Base-by-base conservation (phyloP, 2,329 filamentous ascomycete genomes). In the Pestalotiopsis fici region DNA sequence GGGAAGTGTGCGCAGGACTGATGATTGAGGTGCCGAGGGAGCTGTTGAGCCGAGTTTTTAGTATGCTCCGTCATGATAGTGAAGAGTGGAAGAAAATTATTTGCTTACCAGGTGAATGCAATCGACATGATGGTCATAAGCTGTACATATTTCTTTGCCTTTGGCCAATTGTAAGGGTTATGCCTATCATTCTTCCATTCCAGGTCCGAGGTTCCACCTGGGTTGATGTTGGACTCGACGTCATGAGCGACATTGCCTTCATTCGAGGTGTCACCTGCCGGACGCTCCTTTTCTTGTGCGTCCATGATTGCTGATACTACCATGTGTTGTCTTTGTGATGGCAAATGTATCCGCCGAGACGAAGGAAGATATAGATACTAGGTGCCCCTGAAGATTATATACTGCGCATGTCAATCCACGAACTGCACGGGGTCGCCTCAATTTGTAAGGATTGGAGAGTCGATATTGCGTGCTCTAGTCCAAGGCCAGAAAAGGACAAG, bases 21-120 rank as follows among this genome's bases (percentile, higher is more conserved):
- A 87, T 83, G 68, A 88, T 82, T 12, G 88, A 88, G 0, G 83
- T 83, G 1, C 83, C 85, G 25, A 88, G 78, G 1, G 87, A 85
- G 11, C 86, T 88, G 60, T 31, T 35, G 15, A 15, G n/a, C n/a
- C 18, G 43, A n/a, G 18, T 21, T 5, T 50, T 50, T 21, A 50
- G 43, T n/a, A 50, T 27, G 27, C 15, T 60, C 3, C n/a, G 63
- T 28, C 3, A n/a, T 59, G 61, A 59, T 55, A 39, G 25, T 57
- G 28, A 55, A 65, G 60, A 28, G 64, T 7, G 31, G 31, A 35
- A 11, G 31, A 6, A 1, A 6, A 6, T 35, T 11, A 2, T 35
- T 35, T 65, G 12, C 15, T 65, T 72, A 84, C 83, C 80, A 76
- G 0, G 82, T 70, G 27, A 87, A 80, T 18, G 76, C 82, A 35